Evolutionary conservation across 805 yeast genomes (phyloP).

Genomic region (Kregervanrija delftensis): DNA sequence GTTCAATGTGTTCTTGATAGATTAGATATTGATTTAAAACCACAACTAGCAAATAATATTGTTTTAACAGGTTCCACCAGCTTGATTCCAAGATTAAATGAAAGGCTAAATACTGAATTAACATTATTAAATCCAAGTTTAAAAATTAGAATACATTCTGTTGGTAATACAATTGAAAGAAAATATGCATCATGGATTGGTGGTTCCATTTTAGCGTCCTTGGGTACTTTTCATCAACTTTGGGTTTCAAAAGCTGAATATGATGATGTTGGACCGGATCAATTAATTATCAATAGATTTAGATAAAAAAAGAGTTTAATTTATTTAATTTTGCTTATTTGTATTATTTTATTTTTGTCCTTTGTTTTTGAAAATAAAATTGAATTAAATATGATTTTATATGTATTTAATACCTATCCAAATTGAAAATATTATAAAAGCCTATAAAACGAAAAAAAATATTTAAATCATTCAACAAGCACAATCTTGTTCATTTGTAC

Average conservation of each 20-base stretch:
- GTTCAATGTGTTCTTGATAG: constrained; percentile 47
- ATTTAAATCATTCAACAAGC: constrained; percentile 17
- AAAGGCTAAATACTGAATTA: constrained; percentile 66
- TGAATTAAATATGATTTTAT: neutral
- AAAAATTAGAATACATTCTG: constrained; percentile 75
- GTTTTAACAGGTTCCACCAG: constrained; percentile 83
- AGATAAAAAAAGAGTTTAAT: constrained; percentile 36
- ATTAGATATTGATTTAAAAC: constrained; percentile 75
- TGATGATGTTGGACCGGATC: constrained; percentile 81
- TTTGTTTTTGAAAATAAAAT: neutral
- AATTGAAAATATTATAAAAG: neutral
- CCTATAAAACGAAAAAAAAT: neutral
- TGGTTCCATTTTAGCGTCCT: constrained; percentile 78
- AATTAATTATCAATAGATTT: constrained; percentile 74
- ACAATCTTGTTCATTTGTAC: constrained; percentile 27
- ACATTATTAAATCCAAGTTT: constrained; percentile 70
- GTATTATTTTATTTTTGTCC: neutral
- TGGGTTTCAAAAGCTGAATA: constrained; percentile 89
- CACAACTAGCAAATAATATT: constrained; percentile 82
- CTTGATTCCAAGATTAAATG: constrained; percentile 73
- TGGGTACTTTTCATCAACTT: constrained; percentile 91
- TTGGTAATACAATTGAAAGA: constrained; percentile 73
- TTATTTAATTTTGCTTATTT: neutral
- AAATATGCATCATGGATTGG: constrained; percentile 86
- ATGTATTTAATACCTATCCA: neutral